Base-by-base conservation (phyloP, 1,284 basidiomycete species). In the Pulveroboletus sp. region DNA sequence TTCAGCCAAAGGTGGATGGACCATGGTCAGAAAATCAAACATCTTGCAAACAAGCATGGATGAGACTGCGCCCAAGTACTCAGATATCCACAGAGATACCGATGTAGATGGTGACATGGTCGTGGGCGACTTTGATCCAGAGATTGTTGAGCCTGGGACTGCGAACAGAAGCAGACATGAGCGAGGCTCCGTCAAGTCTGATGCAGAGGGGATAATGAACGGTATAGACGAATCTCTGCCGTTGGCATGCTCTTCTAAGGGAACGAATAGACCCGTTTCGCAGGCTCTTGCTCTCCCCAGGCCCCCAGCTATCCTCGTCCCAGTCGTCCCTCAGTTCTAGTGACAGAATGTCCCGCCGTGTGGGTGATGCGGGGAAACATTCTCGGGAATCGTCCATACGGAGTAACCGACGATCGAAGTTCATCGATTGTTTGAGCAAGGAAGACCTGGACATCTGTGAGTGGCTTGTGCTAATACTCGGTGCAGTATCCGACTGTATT, bases 381-480 rank as follows among this genome's bases (percentile, higher is more conserved):
- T 76, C 82, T 69, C 81, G 89, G 26, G 88, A 91, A 71, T 78
- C 81, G n/a, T 91, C 88, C 14, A 88, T 92, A 67, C 82, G 82
- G 48, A 84, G 85, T 51, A 88, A 87, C 70, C 79, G 86, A 69
- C 80, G 86, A 65, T 80, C 84, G 66, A 86, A 92, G 71, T 88
- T 92, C 65, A 75, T 89, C 33, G 85, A 89, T 56, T 90, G 87
- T 70, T 74, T 91, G 48, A 80, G 79, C 35, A 80, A 78, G 53
- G 83, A 86, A 60, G 86, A 91, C 62, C 83, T 94, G 40, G 87
- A 89, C 65, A 89, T 94, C 54, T 82, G 91, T 91, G 81, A 74
- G 54, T 49, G 8, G 35, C 26, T 29, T 18, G 26, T 20, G 14
- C 31, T 24, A 35, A 22, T 29, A 14, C 20, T 56, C 22, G 2